Evolutionary conservation across 1,284 basidiomycete species (phyloP), one percentile per base, ranked within the genome.

Genomic region (Tilletia caries): DNA sequence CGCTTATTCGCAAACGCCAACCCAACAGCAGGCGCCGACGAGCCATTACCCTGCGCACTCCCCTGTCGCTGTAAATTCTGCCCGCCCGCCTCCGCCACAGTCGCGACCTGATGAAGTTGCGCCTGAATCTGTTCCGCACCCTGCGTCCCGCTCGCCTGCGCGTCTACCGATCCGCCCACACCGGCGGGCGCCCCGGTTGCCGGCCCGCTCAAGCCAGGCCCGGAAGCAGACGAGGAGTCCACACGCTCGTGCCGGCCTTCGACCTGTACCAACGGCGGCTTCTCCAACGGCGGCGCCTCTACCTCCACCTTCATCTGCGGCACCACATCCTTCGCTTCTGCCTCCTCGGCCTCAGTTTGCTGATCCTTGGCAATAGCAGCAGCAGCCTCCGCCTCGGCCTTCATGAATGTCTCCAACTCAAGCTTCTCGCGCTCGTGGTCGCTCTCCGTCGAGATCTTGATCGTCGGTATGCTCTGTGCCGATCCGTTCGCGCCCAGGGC

Each of bases 1-100:
- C 96, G 87, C 86, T 98, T 98, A 84, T 95, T 97, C 79, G 89
- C 93, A 84, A 98, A 97, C 41, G 93, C 92, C 80, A 92, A 93
- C 3, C 90, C 86, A 70, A 29, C 58, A 33, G 58, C 10, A 13
- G 91, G 74, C 27, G 41, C 33, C 23, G 73, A 62, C 65, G 66
- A 41, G n/a, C n/a, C n/a, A n/a, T n/a, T n/a, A 50, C 43, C 50
- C 43, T 69, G 52, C 66, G 46, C 44, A 27, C 64, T 64, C 20
- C 37, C 58, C 65, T 64, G 46, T 0, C 54, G 64, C 65, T 65
- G 62, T 13, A 52, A 41, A 13, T 20, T 41, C 43, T 58, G 70
- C n/a, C 64, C 60, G 10, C 44, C 32, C n/a, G n/a, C n/a, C 25
- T 25, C 46, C 0, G 34, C 66, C n/a, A 41, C 33, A 41, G 37